Evolutionary conservation across 192 early-diverging fungal species (phyloP), one percentile per base, ranked within the genome.

Genomic region (Coemansia javaensis): DNA sequence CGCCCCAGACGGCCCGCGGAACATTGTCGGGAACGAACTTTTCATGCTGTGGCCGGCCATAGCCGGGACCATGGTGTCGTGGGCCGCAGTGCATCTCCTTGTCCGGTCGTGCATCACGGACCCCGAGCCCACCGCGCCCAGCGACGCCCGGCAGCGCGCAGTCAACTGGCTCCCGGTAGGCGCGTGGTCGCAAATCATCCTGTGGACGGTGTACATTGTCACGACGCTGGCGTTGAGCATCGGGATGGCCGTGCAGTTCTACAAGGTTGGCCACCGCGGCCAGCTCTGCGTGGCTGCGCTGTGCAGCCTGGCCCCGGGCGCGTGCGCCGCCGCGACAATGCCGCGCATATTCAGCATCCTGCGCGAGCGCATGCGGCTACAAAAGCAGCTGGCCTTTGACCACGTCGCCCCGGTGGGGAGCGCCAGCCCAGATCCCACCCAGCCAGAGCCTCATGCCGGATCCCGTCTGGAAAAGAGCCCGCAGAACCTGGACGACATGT

Each of bases 111-210:
- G 46, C 11, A 40, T 21, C 21, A 11, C 20, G 12, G n/a, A 32
- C 16, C 33, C 30, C 9, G 31, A 3, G 5, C 23, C 32, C 4
- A 9, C 30, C 13, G n/a, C 34, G 41, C 20, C 17, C 28, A 20
- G 23, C 13, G 27, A 4, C n/a, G 12, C 22, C 4, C 14, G 21
- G 9, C 16, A 34, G 14, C 32, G 21, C 15, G 21, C 28, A 10
- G 50, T 50, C 23, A 59, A 55, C 47, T 60, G 56, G 57, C 32
- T 51, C n/a, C 64, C 56, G 4, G 53, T 47, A 3, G 49, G 37
- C n/a, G 28, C 42, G 4, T 39, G 56, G 10, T 18, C 56, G 5
- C 47, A 48, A 13, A 40, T 53, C 18, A 33, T 37, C 7, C 31
- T 66, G n/a, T 66, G 63, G 63, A 22, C 31, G 8, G 8, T 20